Evolutionary conservation across 306 rosid genomes (phyloP).

Genomic region (Astragalus glycyphyllos): DNA sequence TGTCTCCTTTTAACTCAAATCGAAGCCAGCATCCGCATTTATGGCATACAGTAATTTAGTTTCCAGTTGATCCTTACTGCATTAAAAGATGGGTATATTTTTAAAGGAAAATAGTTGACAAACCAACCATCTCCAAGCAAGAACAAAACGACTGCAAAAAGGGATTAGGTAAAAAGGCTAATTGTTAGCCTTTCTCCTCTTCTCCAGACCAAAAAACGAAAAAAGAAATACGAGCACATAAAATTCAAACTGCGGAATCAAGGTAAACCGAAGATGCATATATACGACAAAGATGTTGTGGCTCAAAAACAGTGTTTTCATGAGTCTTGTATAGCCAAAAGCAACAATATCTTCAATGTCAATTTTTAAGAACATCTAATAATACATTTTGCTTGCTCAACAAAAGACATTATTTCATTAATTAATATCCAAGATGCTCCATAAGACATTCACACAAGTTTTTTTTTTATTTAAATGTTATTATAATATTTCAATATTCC

Average conservation of each 20-base stretch:
- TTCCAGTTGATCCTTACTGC: slow-evolving; percentile 94
- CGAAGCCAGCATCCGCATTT: slow-evolving; percentile 95
- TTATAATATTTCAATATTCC: slow-evolving; percentile 1
- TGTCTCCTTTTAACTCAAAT: slow-evolving; percentile 70
- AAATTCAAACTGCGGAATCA: slow-evolving; percentile 5
- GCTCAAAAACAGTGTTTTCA: slow-evolving; percentile 17
- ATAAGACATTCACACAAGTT: background rate
- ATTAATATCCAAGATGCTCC: background rate
- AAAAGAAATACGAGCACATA: background rate
- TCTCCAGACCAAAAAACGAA: background rate
- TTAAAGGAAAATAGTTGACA: slow-evolving; percentile 22
- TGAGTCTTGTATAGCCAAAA: background rate
- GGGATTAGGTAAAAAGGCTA: background rate
- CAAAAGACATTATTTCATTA: background rate
- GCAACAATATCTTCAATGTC: slow-evolving; percentile 8
- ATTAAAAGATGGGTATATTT: slow-evolving; percentile 25
- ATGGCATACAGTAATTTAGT: slow-evolving; percentile 86
- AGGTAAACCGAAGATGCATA: background rate
- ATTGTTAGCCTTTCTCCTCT: background rate
- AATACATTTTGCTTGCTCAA: background rate
- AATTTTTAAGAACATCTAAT: background rate
- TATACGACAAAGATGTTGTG: background rate
- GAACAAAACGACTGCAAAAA: background rate
- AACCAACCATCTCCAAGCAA: background rate
- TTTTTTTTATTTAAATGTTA: background rate